Conservation (phyloP, 2,329 filamentous ascomycete species). For the Gyromitra esculenta region DNA sequence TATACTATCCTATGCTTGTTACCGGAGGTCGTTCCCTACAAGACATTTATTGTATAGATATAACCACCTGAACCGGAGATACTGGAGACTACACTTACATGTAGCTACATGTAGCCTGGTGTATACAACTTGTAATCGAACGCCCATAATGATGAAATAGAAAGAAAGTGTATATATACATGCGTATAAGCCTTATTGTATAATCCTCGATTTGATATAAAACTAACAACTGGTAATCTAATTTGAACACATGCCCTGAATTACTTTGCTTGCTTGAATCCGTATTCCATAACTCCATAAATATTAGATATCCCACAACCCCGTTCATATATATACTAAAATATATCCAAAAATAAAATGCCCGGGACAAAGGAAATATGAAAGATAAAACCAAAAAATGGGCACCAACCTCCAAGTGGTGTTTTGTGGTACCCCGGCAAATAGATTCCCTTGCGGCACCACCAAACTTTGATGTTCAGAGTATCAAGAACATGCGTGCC, state of each 20-base stretch:
- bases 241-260: not conserved
- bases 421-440: not conserved
- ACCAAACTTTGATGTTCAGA: not conserved
- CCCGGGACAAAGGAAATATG: not conserved
- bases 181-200: too few relatives aligned
- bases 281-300: not conserved
- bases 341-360: not conserved
- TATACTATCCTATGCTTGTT: too few relatives aligned
- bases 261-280: not conserved
- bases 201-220: not conserved
- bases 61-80: too few relatives aligned
- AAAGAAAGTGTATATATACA: too few relatives aligned
- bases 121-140: too few relatives aligned
- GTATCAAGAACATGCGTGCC: too few relatives aligned
- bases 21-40: too few relatives aligned
- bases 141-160: too few relatives aligned
- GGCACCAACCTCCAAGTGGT: not conserved
- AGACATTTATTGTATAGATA: too few relatives aligned
- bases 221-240: not conserved
- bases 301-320: not conserved
- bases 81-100: too few relatives aligned
- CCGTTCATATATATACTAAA: not conserved
- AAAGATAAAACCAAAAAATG: not conserved
- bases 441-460: not conserved
- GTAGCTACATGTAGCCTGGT: too few relatives aligned